Base-by-base conservation (phyloP, 2,329 filamentous ascomycete genomes). In the Metarhizium rileyi region DNA sequence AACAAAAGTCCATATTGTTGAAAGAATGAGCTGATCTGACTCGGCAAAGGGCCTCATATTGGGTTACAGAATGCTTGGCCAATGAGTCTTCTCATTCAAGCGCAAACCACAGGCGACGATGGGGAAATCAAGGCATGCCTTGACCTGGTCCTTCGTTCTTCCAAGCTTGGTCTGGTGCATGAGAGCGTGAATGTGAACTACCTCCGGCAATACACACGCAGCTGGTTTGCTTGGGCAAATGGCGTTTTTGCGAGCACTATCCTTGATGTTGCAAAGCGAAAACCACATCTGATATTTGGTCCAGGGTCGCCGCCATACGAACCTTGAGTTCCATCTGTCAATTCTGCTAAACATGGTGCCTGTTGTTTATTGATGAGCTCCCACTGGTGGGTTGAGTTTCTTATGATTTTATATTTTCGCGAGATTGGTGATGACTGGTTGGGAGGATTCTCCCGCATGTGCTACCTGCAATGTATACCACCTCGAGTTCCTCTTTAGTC, bases 191-290 rank as follows among this genome's bases (percentile, higher is more conserved):
- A 95, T 60, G 91, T 97, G 5, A 83, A 91, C 53, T 62, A 68
- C 38, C 58, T 71, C 2, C 53, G 56, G n/a, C 70, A 72, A 22
- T 97, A 93, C 66, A 96, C 91, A 2, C 76, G 90, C 55, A 89
- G 86, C 61, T 97, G 91, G 91, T 97, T 97, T 65, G 89, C 91
- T 2, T 97, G 90, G 93, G 93, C 93, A 10, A 98, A 98, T 59
- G 93, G 89, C 1, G 89, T 98, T 10, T 97, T 95, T 68, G 90
- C 91, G 14, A 84, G 89, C 66, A 95, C 90, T 0, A 88, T 98
- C 43, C 70, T 98, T 47, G 89, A 96, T 70, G 64, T 98, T 47
- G 93, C 90, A 1, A 84, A 85, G 67, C 74, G 91, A 63, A 95
- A 95, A 67, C 93, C 93, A 3, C 80, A 95, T 66, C 66, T 97